These are phyloP conservation scores for Fragaria iinumae DNA, from an alignment of 306 rosid genomes.

Conservation along the genomic window DNA sequence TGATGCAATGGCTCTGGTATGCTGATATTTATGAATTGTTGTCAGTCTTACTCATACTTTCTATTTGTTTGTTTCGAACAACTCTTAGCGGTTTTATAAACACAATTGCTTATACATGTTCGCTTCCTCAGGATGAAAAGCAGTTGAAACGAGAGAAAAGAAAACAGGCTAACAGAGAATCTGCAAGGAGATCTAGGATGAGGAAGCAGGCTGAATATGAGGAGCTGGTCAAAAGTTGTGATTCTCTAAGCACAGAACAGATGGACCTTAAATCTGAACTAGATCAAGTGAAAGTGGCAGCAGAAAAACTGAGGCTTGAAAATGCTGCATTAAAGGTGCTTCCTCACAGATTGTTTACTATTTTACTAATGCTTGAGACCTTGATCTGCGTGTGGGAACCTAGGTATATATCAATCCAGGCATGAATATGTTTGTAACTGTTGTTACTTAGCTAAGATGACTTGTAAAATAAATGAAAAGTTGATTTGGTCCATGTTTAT, in stretches of 20 bases:
- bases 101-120: slow-evolving; percentile 3
- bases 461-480: not conserved
- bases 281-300: slow-evolving; percentile 22
- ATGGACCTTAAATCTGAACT: slow-evolving; percentile 27
- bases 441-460: not conserved
- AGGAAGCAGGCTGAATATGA: slow-evolving; percentile 39
- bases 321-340: slow-evolving; percentile 36
- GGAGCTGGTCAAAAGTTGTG: slow-evolving; percentile 25
- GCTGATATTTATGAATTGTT: not conserved
- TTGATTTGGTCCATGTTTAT: slow-evolving; percentile 2
- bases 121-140: slow-evolving; percentile 28
- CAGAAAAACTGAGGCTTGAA: slow-evolving; percentile 27
- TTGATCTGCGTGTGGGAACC: not conserved
- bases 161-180: slow-evolving; percentile 41
- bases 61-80: slow-evolving; percentile 7
- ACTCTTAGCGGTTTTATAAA: slow-evolving; percentile 13
- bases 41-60: not conserved
- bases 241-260: slow-evolving; percentile 26
- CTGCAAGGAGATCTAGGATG: slow-evolving; percentile 40
- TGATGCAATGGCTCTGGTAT: slow-evolving; percentile 24
- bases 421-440: not conserved
- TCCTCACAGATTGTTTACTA: not conserved
- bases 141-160: slow-evolving; percentile 41
- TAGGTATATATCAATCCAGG: not conserved
- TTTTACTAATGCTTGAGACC: not conserved